Percentiles rank a stretch among this genome's conserved stretches.
phyloP scores from a whole-genome alignment of 2,329 filamentous ascomycete genomes.

The Chaetomiaceae sp. region DNA sequence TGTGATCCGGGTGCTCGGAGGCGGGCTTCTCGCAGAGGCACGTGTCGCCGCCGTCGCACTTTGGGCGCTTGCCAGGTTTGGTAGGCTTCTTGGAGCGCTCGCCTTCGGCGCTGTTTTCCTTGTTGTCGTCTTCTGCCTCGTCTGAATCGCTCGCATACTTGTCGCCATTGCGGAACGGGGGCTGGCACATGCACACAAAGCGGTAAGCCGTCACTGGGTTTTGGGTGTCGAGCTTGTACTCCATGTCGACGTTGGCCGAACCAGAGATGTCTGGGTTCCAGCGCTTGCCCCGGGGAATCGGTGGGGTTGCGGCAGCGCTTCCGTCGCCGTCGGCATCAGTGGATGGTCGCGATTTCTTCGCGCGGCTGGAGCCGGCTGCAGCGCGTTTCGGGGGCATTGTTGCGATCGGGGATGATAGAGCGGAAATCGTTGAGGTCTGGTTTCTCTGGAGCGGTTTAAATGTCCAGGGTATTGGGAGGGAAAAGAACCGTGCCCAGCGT shows the following conservation, averaged over 20 bases:
- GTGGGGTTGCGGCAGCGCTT: not conserved
- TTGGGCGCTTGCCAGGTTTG: not conserved
- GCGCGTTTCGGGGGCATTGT: slow-evolving; percentile 16
- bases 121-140: not conserved
- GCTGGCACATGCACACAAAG: slow-evolving; percentile 20
- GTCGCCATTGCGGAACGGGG: slow-evolving; percentile 14
- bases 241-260: slow-evolving; percentile 19
- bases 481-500: too few relatives aligned
- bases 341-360: slow-evolving; percentile 18
- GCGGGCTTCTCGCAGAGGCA: slow-evolving; percentile 33
- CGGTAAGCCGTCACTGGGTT: slow-evolving; percentile 14
- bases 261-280: slow-evolving; percentile 14
- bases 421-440: too few relatives aligned
- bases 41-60: slow-evolving; percentile 27
- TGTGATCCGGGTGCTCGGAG: slow-evolving; percentile 31
- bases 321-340: not conserved
- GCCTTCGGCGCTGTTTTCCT: not conserved
- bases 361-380: not conserved
- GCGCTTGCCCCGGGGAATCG: slow-evolving; percentile 8
- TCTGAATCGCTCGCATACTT: slow-evolving; percentile 4
- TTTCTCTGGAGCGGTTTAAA: too few relatives aligned
- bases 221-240: slow-evolving; percentile 5
- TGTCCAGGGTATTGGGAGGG: too few relatives aligned
- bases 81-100: too few relatives aligned
- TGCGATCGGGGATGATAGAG: not conserved